Base-by-base conservation (phyloP, 768 basidiomycete genomes). In the Termitomyces sp. region DNA sequence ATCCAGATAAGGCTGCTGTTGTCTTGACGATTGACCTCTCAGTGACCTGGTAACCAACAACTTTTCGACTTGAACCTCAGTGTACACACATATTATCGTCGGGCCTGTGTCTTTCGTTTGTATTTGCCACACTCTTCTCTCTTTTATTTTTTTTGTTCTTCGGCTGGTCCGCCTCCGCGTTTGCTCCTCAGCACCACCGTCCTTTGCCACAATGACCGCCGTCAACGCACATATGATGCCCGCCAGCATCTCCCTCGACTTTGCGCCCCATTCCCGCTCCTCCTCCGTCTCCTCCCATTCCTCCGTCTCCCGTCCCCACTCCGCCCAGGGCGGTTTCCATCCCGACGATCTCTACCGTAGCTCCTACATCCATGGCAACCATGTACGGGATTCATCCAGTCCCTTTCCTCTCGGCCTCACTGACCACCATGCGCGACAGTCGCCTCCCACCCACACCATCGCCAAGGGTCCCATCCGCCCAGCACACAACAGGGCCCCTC, bases 261-360 rank as follows among this genome's bases (percentile, higher is more conserved):
- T 88, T 71, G 74, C 87, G 54, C 84, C 77, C 61, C 90, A 89
- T 69, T 90, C 90, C 32, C 82, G 90, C 68, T 90, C 90, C 46
- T 83, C 80, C 69, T 92, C 90, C 20, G 80, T 90, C 69, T 87
- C 84, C 50, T 88, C 87, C 49, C 84, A 84, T 68, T 88, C 86
- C 2, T 83, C 86, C 63, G 79, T 79, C 65, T 88, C 89, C 48
- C 83, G 90, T 24, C 88, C 89, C 40, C 88, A 88, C 63, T 92
- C 90, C 51, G 86, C 89, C 63, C 88, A 88, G 70, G 86, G 88
- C 63, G 66, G 73, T 65, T 64, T 85, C 59, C 78, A 81, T 62
- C 67, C 77, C 61, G 88, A 90, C 64, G 90, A 91, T 75, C 75
- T 88, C 56, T 91, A 90, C 72, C 80, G 85, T 61, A 76, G 83